phyloP scores from a whole-genome alignment of 2,329 filamentous ascomycete genomes.

The Hypoxylon sp. region DNA sequence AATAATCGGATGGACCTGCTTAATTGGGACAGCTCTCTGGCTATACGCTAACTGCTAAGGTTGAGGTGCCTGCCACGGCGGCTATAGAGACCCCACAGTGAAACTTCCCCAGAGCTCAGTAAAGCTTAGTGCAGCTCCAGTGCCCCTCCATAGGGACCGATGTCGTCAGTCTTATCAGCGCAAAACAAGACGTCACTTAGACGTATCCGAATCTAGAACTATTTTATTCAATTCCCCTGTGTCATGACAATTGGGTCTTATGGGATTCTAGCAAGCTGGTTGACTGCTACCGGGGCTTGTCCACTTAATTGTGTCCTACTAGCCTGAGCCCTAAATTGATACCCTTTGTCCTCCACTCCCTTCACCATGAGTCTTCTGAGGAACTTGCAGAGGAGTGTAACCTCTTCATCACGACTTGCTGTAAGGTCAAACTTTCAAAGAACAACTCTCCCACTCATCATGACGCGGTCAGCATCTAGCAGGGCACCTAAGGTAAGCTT shows the following conservation, averaged over 20 bases:
- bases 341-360: constrained; percentile 1
- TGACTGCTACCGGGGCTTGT: constrained; percentile 3
- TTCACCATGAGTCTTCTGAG: constrained; percentile 51
- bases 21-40: constrained; percentile 32
- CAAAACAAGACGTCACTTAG: constrained; percentile 38
- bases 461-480: constrained; percentile 51
- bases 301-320: constrained; percentile 11
- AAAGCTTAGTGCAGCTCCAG: constrained; percentile 24
- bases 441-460: constrained; percentile 51
- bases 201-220: constrained; percentile 20
- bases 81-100: constrained; percentile 29
- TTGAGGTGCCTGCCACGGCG: constrained; percentile 10
- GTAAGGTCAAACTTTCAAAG: constrained; percentile 52
- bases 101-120: constrained; percentile 22
- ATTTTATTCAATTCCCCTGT: constrained; percentile 15
- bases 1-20: constrained; percentile 39
- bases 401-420: constrained; percentile 45
- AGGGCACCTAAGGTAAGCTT: constrained; percentile 50
- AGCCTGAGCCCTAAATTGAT: constrained; percentile 16
- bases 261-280: constrained; percentile 19
- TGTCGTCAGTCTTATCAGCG: constrained; percentile 43
- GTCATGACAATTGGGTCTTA: constrained; percentile 24
- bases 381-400: constrained; percentile 47
- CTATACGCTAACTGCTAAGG: constrained; percentile 7
- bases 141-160: constrained; percentile 38